phyloP scores from a whole-genome alignment of 257 asterid species.

The Mitragyna speciosa region DNA sequence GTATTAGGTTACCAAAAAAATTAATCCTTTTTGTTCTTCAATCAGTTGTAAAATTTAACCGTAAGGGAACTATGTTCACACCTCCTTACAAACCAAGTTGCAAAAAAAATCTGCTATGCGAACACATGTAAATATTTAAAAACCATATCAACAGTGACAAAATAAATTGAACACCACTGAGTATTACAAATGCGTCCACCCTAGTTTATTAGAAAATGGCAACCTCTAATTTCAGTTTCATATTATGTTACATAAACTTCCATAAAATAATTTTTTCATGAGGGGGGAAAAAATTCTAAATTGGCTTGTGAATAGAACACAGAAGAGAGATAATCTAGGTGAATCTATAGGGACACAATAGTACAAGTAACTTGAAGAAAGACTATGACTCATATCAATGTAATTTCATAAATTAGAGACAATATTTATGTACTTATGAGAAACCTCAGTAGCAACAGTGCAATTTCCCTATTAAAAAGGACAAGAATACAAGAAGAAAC shows the following conservation, averaged over 20 bases:
- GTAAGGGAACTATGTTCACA: neutral
- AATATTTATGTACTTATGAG: neutral
- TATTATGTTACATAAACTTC: neutral
- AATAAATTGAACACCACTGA: neutral
- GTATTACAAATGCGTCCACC: neutral
- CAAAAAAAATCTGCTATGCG: neutral
- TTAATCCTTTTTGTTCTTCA: neutral
- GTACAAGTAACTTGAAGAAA: neutral
- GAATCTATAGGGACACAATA: too few species aligned
- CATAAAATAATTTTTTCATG: too few species aligned
- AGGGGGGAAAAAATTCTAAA: too few species aligned
- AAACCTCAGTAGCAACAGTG: neutral
- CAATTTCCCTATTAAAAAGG: neutral
- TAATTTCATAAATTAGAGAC: neutral
- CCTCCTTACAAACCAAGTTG: neutral
- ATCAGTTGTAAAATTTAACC: neutral
- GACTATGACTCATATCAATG: neutral
- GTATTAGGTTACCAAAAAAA: neutral
- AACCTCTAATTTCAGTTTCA: neutral
- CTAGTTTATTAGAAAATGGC: neutral
- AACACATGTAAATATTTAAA: too few species aligned
- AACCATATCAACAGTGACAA: neutral
- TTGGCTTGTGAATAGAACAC: too few species aligned
- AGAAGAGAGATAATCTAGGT: neutral
- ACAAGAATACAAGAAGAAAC: too few species aligned